These are phyloP conservation scores for Trichoderma arundinaceum DNA, from an alignment of 2,329 filamentous ascomycete genomes.

Conservation along the genomic window DNA sequence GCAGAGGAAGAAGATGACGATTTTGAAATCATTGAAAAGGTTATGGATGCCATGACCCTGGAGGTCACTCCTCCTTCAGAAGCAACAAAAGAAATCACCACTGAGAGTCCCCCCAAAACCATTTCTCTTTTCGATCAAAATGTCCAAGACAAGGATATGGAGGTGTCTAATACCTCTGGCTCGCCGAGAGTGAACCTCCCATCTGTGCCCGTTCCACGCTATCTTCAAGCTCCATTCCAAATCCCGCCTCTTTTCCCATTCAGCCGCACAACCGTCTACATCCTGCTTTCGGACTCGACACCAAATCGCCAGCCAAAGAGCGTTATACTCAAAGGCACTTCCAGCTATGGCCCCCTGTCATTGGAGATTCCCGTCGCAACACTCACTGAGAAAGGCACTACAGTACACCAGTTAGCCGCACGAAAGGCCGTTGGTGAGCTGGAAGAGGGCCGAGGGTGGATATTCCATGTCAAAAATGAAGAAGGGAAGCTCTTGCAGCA, in stretches of 20 bases:
- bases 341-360: constrained; percentile 61
- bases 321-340: constrained; percentile 64
- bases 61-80: neutral
- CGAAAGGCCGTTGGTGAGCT: constrained; percentile 71
- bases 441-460: constrained; percentile 73
- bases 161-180: constrained; percentile 36
- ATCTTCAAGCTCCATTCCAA: constrained; percentile 67
- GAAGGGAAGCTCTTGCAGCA: constrained; percentile 53
- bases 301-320: constrained; percentile 52
- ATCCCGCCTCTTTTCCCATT: constrained; percentile 72
- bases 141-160: constrained; percentile 51
- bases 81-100: constrained; percentile 7
- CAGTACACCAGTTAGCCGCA: constrained; percentile 73
- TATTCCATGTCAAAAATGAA: constrained; percentile 56
- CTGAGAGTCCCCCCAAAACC: constrained; percentile 41
- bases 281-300: constrained; percentile 63
- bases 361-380: constrained; percentile 67
- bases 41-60: constrained; percentile 55
- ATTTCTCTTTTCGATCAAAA: constrained; percentile 66
- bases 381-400: constrained; percentile 53
- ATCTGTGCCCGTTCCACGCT: constrained; percentile 55
- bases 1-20: constrained; percentile 50
- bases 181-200: constrained; percentile 54
- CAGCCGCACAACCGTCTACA: constrained; percentile 67
- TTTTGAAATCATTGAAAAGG: constrained; percentile 67